Conservation (phyloP, 495 filamentous ascomycete species). For the Haplographium delicatum region DNA sequence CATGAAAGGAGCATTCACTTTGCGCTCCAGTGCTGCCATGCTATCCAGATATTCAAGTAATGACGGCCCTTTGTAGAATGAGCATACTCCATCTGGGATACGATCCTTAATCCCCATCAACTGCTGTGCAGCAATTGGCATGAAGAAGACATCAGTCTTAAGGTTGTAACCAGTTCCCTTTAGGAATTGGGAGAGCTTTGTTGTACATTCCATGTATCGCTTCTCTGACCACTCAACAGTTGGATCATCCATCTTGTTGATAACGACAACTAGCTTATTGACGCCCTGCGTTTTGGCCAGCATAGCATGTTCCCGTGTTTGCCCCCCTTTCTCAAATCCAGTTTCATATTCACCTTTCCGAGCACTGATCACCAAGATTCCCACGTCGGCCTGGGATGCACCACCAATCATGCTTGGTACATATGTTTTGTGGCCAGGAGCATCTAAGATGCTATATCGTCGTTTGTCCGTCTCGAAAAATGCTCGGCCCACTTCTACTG, state of each 20-base stretch:
- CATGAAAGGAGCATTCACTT: slow-evolving; percentile 98
- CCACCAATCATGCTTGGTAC: slow-evolving; percentile 96
- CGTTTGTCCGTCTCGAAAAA: slow-evolving; percentile 93
- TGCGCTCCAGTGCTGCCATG: slow-evolving; percentile 90
- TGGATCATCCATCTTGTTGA: slow-evolving; percentile 97
- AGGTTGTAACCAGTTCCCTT: slow-evolving; percentile 88
- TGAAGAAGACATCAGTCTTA: slow-evolving; percentile 86
- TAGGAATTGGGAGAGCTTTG: slow-evolving; percentile 82
- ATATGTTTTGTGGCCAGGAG: slow-evolving; percentile 93
- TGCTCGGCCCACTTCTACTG: slow-evolving; percentile 92
- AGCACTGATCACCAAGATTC: slow-evolving; percentile 91
- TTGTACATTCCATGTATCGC: slow-evolving; percentile 85
- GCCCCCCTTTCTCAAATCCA: slow-evolving; percentile 97
- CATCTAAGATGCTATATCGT: slow-evolving; percentile 90
- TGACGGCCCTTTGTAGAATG: slow-evolving; percentile 90
- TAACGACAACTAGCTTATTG: slow-evolving; percentile 84
- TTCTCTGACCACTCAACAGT: slow-evolving; percentile 94
- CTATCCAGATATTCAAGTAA: slow-evolving; percentile 87
- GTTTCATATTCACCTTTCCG: slow-evolving; percentile 99
- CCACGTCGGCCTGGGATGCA: slow-evolving; percentile 93
- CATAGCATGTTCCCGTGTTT: slow-evolving; percentile 95
- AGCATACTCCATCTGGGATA: slow-evolving; percentile 64
- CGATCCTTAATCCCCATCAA: slow-evolving; percentile 83
- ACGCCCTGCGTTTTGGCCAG: slow-evolving; percentile 98
- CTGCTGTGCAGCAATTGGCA: slow-evolving; percentile 92